Evolutionary conservation across 148 eudicot genomes (phyloP), one percentile per base, ranked within the genome.

Genomic region (Mesembryanthemum crystallinum): DNA sequence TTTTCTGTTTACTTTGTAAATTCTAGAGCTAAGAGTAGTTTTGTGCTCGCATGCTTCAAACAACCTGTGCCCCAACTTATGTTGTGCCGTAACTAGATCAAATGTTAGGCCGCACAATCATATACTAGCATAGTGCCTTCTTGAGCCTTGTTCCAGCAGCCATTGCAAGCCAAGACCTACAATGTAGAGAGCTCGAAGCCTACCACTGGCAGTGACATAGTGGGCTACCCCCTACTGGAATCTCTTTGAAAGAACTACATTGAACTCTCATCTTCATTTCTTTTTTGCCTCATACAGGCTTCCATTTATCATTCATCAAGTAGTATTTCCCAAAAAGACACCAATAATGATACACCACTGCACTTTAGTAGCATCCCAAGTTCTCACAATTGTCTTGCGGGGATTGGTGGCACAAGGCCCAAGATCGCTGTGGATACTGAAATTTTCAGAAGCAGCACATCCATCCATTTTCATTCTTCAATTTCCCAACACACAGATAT

Each of bases 331-430:
- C 45, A 64, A 24, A 23, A 64, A 20, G 21, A 74, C 49, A 63
- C 70, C 12, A 65, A 75, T 25, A 23, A 64, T 65, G 58, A 64
- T 52, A 75, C n/a, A 45, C 47, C 17, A n/a, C 28, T 33, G 37
- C 51, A 65, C 8, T 14, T 32, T 33, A 5, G 11, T 4, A 42
- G 25, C 49, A 23, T 67, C 23, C 32, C 32, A 65, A 65, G 32
- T 57, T 52, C 47, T 27, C 14, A 60, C 54, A 66, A 42, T 9
- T 66, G 45, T 37, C 64, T 64, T 51, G 27, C n/a, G 63, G 14
- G 24, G 30, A 35, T 42, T 64, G 20, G 14, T 1, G 78, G n/a
- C 32, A 59, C 21, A 37, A 27, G 54, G 11, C 20, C 49, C 5
- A 49, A 30, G 17, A 70, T 33, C 32, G n/a, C 73, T 55, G 20